Evolutionary conservation across 768 basidiomycete genomes (phyloP), one percentile per base, ranked within the genome.

Genomic region (Chalciporus chontae): DNA sequence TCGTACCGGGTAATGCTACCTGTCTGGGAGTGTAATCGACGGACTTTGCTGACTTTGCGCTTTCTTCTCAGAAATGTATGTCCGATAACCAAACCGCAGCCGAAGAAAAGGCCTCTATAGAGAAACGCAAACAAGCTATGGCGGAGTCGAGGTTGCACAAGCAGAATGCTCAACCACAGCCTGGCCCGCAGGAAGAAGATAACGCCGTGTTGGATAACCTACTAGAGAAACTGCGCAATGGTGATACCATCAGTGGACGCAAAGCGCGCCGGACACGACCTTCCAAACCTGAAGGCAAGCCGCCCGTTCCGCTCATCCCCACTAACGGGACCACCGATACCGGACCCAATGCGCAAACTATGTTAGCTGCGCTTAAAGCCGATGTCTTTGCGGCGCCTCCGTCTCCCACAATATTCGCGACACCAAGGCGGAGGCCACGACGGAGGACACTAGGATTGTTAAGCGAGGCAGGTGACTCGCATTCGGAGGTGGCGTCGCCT

Each of bases 61-160:
- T 31, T 7, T 51, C 21, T 62, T 23, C 36, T 40, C 57, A 94
- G 93, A 94, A 93, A 88, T 94, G 90, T 67, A 87, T 87, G 66
- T 50, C 65, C 14, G 89, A 94, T 36, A 96, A 96, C 63, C 78
- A 81, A 60, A 79, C 79, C 0, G 74, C 78, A 13, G 83, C 82
- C 0, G 88, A 93, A 55, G 88, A 93, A 61, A 81, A 77, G 49
- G 61, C 73, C 27, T 83, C 84, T 0, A 56, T 75, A 43, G 84
- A 91, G 69, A 84, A 78, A 62, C 83, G 93, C 45, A 83, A 78
- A 53, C 81, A 80, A 55, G 77, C 78, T 8, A 74, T 79, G 43
- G 85, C 90, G 57, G 83, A 87, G 54, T 73, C 71, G n/a, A 79
- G 73, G 62, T 71, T 76, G 29, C 77, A 69, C 43, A 79, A 81